phyloP scores from a whole-genome alignment of 106 monocot genomes.

The Dioscorea alata region DNA sequence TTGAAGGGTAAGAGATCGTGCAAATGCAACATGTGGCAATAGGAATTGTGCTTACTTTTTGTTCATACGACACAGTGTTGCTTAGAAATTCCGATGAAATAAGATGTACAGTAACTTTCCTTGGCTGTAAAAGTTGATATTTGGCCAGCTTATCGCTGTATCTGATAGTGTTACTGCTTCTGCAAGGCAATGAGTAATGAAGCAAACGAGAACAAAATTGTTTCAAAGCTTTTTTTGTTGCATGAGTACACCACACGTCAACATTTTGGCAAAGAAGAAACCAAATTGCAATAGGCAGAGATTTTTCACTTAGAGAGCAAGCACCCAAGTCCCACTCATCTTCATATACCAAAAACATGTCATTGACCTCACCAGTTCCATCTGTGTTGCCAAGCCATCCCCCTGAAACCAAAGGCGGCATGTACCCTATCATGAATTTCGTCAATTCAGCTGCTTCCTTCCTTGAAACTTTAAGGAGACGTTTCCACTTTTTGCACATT shows the following conservation, averaged over 20 bases:
- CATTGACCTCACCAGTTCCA: conserved; percentile 6
- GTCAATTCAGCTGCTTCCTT: conserved; percentile 56
- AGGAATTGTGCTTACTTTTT: conserved; percentile 41
- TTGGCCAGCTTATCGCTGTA: neutral
- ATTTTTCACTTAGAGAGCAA: conserved; percentile 57
- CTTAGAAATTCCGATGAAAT: conserved; percentile 60
- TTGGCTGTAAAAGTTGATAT: neutral
- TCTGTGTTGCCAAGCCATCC: conserved; percentile 1
- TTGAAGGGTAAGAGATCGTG: too few relatives aligned
- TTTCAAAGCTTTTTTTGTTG: conserved; percentile 42
- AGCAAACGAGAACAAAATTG: conserved; percentile 59
- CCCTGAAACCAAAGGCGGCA: conserved; percentile 15
- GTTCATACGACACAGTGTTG: conserved; percentile 52
- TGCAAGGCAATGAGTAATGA: conserved; percentile 17
- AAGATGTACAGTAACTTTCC: conserved; percentile 25
- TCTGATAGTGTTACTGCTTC: neutral
- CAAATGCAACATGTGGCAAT: neutral
- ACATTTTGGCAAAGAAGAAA: conserved; percentile 62
- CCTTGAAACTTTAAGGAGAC: conserved; percentile 14
- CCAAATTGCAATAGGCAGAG: conserved; percentile 60
- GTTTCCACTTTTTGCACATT: conserved; percentile 24
- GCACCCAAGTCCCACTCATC: conserved; percentile 47
- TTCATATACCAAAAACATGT: neutral
- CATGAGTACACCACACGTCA: conserved; percentile 75
- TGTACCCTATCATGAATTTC: conserved; percentile 34